These are phyloP conservation scores for Axilococcus clingmanii DNA, from an alignment of 139 green algal genomes.

Conservation along the genomic window DNA sequence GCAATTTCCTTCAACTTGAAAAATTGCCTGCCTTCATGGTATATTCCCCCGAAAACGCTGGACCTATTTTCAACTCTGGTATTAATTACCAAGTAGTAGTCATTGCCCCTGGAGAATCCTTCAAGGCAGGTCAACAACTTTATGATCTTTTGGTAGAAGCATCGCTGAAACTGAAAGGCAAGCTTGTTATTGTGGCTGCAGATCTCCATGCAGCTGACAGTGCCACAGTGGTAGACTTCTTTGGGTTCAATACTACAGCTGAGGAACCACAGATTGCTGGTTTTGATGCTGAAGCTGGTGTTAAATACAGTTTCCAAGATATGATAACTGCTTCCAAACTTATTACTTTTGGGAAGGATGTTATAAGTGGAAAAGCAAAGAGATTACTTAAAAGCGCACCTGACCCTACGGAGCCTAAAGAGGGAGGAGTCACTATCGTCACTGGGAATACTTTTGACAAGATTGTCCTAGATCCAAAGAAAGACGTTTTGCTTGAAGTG, in stretches of 20 bases:
- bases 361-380: constrained; percentile 30
- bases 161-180: constrained; percentile 12
- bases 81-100: constrained; percentile 57
- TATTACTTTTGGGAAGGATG: constrained; percentile 33
- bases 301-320: constrained; percentile 50
- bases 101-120: constrained; percentile 16
- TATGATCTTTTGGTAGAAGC: constrained; percentile 5
- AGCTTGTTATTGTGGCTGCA: constrained; percentile 30
- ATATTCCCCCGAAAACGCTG: constrained; percentile 55
- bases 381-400: constrained; percentile 23
- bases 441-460: constrained; percentile 23
- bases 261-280: constrained; percentile 42
- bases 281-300: constrained; percentile 56
- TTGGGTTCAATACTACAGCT: constrained; percentile 47
- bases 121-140: constrained; percentile 8
- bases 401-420: constrained; percentile 12
- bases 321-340: constrained; percentile 35
- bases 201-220: constrained; percentile 12
- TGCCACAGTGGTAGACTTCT: constrained; percentile 70
- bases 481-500: constrained; percentile 49
- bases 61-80: constrained; percentile 71
- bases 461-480: constrained; percentile 23
- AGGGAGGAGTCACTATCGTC: constrained; percentile 25
- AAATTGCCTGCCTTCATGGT: constrained; percentile 61
- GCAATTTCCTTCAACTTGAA: constrained; percentile 47